These are phyloP conservation scores for Trametes sp. DNA, from an alignment of 1,284 basidiomycete genomes.

Conservation along the genomic window DNA sequence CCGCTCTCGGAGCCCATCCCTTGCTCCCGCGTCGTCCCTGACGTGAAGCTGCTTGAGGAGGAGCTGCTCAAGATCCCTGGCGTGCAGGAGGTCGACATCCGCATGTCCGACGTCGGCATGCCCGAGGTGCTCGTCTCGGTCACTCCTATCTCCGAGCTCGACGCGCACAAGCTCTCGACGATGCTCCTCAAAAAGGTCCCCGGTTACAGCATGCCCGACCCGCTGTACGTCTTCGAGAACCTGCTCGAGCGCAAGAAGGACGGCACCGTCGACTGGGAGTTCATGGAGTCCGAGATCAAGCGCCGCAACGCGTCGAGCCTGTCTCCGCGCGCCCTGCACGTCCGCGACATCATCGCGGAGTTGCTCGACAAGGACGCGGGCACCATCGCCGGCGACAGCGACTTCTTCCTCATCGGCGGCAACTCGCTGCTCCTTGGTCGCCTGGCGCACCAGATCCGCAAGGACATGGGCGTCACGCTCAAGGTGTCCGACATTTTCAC, in stretches of 20 bases:
- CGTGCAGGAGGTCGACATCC: constrained; percentile 57
- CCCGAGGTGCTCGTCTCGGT: constrained; percentile 48
- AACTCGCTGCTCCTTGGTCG: constrained; percentile 53
- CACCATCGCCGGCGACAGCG: constrained; percentile 46
- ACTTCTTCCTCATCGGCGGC: constrained; percentile 56
- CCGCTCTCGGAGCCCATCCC: constrained; percentile 47
- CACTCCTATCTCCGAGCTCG: constrained; percentile 29
- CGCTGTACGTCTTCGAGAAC: constrained; percentile 35
- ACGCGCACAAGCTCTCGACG: constrained; percentile 33
- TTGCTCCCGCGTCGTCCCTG: constrained; percentile 43
- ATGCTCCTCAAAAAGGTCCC: constrained; percentile 29
- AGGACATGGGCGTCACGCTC: constrained; percentile 46
- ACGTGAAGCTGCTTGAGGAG: constrained; percentile 47
- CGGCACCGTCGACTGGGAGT: constrained; percentile 44
- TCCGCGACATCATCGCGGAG: constrained; percentile 49
- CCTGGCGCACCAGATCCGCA: constrained; percentile 49
- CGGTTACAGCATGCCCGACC: constrained; percentile 49
- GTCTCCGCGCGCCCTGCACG: constrained; percentile 43
- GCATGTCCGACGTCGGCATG: constrained; percentile 42
- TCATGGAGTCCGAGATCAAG: constrained; percentile 44
- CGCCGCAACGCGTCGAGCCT: constrained; percentile 40
- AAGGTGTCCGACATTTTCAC: constrained; percentile 49
- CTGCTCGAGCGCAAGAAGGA: constrained; percentile 21
- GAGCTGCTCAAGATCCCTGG: constrained; percentile 53
- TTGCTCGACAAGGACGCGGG: constrained; percentile 45